Conservation (phyloP, 495 filamentous ascomycete genomes). For the Copromyces sp. region DNA sequence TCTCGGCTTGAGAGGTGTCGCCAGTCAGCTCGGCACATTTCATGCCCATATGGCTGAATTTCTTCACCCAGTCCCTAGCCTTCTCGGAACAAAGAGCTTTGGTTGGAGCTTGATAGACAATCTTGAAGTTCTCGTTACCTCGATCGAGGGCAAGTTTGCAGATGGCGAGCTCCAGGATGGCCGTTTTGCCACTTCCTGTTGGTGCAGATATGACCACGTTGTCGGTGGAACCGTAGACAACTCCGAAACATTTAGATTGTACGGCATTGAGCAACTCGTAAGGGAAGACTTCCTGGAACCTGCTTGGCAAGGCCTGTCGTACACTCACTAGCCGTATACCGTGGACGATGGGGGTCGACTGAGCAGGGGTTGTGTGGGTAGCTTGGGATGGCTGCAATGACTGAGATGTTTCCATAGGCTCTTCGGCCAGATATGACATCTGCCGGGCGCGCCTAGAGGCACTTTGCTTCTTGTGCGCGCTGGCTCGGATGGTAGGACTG, state of each 20-base stretch:
- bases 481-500: constrained; percentile 9
- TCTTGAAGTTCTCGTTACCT: constrained; percentile 67
- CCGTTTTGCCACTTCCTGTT: constrained; percentile 92
- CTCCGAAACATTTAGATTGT: constrained; percentile 76
- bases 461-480: neutral
- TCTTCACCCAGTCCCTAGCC: constrained; percentile 71
- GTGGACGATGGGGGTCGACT: constrained; percentile 34
- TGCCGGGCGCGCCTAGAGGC: neutral
- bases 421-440: neutral
- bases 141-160: constrained; percentile 60
- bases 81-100: constrained; percentile 87
- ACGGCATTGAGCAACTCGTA: constrained; percentile 84
- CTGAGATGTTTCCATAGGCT: neutral
- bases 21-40: constrained; percentile 83
- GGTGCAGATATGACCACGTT: constrained; percentile 87
- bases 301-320: constrained; percentile 60
- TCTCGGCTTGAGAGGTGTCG: constrained; percentile 69
- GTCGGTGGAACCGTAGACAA: constrained; percentile 61
- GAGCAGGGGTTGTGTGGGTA: neutral
- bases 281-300: constrained; percentile 63
- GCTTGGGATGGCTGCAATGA: neutral
- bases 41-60: constrained; percentile 66
- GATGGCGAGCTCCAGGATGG: constrained; percentile 82
- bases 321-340: constrained; percentile 69
- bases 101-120: constrained; percentile 91